A percentile compares a stretch with the other conserved stretches of the same genome.
Conservation (phyloP, 2,329 filamentous ascomycete genomes). For the Pyrenophora seminiperda region DNA sequence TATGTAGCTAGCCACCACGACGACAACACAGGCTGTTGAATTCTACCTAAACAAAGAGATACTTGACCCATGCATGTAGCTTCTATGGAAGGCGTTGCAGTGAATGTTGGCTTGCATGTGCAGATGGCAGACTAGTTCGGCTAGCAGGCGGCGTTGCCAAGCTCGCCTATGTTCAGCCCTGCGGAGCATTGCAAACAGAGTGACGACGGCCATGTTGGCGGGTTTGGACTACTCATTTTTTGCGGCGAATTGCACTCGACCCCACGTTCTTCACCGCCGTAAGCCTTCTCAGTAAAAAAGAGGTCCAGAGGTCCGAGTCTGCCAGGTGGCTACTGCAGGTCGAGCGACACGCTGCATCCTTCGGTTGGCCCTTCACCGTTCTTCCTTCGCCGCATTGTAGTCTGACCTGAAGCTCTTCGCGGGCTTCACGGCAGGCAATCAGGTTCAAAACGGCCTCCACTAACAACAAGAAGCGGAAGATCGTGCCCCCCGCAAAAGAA, state of each 20-base stretch:
- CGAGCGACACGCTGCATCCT: slow-evolving; percentile 27
- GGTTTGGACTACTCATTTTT: slow-evolving; percentile 30
- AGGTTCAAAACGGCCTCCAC: slow-evolving; percentile 50
- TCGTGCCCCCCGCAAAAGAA: slow-evolving; percentile 42
- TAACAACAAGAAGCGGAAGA: slow-evolving; percentile 57
- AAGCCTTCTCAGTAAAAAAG: slow-evolving; percentile 7
- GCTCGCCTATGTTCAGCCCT: slow-evolving; percentile 31
- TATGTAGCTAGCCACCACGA: background rate
- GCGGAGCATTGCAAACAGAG: slow-evolving; percentile 17
- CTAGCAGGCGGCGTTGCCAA: slow-evolving; percentile 14
- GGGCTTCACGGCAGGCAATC: slow-evolving; percentile 48
- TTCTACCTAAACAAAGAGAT: background rate
- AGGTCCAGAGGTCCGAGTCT: slow-evolving; percentile 2
- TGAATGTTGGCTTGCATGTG: too few relatives aligned
- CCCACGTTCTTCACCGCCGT: slow-evolving; percentile 24
- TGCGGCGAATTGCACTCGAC: slow-evolving; percentile 28
- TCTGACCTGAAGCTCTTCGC: slow-evolving; percentile 45
- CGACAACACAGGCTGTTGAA: background rate
- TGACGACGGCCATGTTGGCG: slow-evolving; percentile 28
- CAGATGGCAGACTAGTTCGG: too few relatives aligned
- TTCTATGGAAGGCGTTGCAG: too few relatives aligned
- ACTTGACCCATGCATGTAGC: background rate
- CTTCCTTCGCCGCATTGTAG: slow-evolving; percentile 13
- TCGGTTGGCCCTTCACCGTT: slow-evolving; percentile 7
- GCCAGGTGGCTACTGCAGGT: slow-evolving; percentile 8